phyloP scores from a whole-genome alignment of 208 protist genomes.

The Entamoeba invadens region DNA sequence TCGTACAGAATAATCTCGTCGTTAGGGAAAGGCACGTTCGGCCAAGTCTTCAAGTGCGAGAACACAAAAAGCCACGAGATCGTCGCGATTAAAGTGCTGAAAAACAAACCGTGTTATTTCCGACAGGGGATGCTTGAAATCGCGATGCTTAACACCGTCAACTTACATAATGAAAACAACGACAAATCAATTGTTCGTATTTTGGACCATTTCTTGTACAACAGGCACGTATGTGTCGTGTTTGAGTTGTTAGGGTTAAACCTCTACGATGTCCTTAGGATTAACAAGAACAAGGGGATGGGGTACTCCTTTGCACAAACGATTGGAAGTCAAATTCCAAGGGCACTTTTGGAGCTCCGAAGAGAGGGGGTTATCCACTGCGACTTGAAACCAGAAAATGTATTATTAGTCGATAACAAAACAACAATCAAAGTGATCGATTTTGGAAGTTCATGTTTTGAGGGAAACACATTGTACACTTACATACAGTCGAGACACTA shows the following conservation, averaged over 20 bases:
- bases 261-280: conserved; percentile 64
- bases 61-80: conserved; percentile 14
- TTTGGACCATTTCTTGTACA: conserved; percentile 23
- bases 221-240: conserved; percentile 42
- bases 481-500: conserved; percentile 80
- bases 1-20: not conserved
- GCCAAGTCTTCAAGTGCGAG: conserved; percentile 57
- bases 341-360: not conserved
- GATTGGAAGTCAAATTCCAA: conserved; percentile 32
- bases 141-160: conserved; percentile 10
- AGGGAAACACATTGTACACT: conserved; percentile 56
- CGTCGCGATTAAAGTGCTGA: conserved; percentile 35
- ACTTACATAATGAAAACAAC: not conserved
- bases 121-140: conserved; percentile 32
- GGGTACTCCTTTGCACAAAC: conserved; percentile 32
- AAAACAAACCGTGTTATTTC: conserved; percentile 37
- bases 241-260: conserved; percentile 67
- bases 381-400: conserved; percentile 57
- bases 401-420: conserved; percentile 38
- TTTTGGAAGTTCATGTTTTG: conserved; percentile 38
- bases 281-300: conserved; percentile 52
- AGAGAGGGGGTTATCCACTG: conserved; percentile 37
- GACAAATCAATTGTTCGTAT: conserved; percentile 15
- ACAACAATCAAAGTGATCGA: not conserved
- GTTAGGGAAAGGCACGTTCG: conserved; percentile 65